Percentiles rank a stretch among this genome's conserved stretches.
phyloP scores from a whole-genome alignment of 495 filamentous ascomycete genomes.

The Apodospora peruviana region DNA sequence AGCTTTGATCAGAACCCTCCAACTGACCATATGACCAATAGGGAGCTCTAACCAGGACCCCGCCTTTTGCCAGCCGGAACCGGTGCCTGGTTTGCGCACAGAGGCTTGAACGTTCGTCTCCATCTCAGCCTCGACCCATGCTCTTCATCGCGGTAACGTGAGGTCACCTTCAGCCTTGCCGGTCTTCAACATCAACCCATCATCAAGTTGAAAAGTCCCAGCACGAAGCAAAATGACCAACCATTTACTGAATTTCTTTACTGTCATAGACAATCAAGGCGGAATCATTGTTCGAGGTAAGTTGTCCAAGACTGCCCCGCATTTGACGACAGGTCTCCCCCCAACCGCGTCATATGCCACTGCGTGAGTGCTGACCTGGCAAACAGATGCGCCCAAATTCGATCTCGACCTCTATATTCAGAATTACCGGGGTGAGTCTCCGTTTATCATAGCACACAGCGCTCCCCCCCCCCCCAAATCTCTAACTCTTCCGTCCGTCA shows the following conservation, averaged over 20 bases:
- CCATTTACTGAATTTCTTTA: slow-evolving; percentile 35
- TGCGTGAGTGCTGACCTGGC: slow-evolving; percentile 2
- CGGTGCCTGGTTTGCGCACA: too few relatives aligned
- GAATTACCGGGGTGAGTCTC: slow-evolving; percentile 72
- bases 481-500: not conserved
- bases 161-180: slow-evolving; percentile 13
- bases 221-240: slow-evolving; percentile 15
- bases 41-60: too few relatives aligned
- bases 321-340: not conserved
- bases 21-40: too few relatives aligned
- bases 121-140: not conserved
- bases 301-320: not conserved
- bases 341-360: not conserved
- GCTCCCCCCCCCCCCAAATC: not conserved
- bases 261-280: slow-evolving; percentile 37
- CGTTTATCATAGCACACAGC: not conserved
- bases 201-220: not conserved
- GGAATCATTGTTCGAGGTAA: slow-evolving; percentile 42
- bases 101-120: too few relatives aligned
- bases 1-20: too few relatives aligned
- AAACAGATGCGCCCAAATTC: slow-evolving; percentile 76
- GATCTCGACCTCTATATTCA: slow-evolving; percentile 89
- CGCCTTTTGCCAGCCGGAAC: too few relatives aligned
- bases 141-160: not conserved
- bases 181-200: not conserved